Base-by-base conservation (phyloP, 2,329 filamentous ascomycete genomes). In the Lasiodiplodia gonubiensis region DNA sequence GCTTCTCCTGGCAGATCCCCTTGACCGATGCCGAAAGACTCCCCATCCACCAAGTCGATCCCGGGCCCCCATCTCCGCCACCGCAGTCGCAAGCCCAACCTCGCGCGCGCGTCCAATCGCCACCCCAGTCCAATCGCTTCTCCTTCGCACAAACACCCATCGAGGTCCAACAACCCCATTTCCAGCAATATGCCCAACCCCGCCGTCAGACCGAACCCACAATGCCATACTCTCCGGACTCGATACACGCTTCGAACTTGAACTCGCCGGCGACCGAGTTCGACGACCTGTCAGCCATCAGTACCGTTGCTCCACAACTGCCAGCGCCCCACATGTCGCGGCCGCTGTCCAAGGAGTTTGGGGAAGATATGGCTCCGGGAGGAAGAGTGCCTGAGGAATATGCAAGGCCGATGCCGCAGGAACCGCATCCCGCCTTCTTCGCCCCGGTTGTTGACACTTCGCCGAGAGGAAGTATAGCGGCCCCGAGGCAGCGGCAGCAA, bases 131-230 rank as follows among this genome's bases (percentile, higher is more conserved):
- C 37, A 72, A 68, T 66, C 74, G 77, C 59, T 78, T 78, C 65
- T 78, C 76, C 4, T 79, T 77, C 70, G 74, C 75, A 49, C 74
- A 76, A 39, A 79, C 77, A 21, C 77, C 78, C 8, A 70, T 76
- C 14, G 76, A 69, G 78, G 67, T 74, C 74, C 68, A 72, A 74
- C 51, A 75, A 70, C 46, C 71, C 57, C 59, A 64, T 70, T 73
- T 51, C 55, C 52, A 69, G 54, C 25, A 72, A 73, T 11, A 66
- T 72, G 63, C 74, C 73, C 25, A 71, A 71, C 25, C 70, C 68
- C 54, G 68, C 70, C 12, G 68, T 64, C 18, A 72, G 68, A 55
- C 57, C 21, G 65, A 67, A 51, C 70, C 72, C 53, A 72, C 72
- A 11, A 71, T 72, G 70, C 74, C 69, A 12, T 66, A 64, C 16